A percentile compares a stretch with the other conserved stretches of the same genome.
Conservation (phyloP, 352 stramenopile species). For the Phytophthora hibernalis region DNA sequence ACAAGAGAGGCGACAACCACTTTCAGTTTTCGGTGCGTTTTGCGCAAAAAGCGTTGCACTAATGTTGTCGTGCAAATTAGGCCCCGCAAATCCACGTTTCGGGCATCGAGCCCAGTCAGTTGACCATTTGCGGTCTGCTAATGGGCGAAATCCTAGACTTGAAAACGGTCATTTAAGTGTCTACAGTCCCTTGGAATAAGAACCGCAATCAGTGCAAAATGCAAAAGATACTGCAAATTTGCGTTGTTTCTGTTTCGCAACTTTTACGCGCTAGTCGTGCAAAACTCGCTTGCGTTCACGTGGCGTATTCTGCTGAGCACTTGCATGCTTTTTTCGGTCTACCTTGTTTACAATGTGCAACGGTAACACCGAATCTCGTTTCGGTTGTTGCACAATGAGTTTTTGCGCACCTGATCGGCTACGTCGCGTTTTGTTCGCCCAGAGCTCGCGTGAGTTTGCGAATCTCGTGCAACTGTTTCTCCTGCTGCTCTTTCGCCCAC, state of each 20-base stretch:
- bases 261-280: constrained; percentile 29
- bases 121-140: constrained; percentile 90
- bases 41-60: neutral
- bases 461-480: constrained; percentile 81
- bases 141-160: constrained; percentile 85
- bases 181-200: constrained; percentile 88
- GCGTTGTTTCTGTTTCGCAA: neutral
- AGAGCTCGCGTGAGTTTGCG: constrained; percentile 82
- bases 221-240: neutral
- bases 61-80: constrained; percentile 33
- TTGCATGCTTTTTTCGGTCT: constrained; percentile 47
- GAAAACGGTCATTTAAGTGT: constrained; percentile 92
- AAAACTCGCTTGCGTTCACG: constrained; percentile 46
- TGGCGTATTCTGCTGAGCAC: constrained; percentile 50
- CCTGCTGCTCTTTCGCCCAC: constrained; percentile 79
- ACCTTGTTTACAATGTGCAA: constrained; percentile 21
- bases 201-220: constrained; percentile 7
- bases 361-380: neutral
- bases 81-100: constrained; percentile 71
- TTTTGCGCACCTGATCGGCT: constrained; percentile 59
- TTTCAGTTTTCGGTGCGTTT: constrained; percentile 86
- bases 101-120: constrained; percentile 80
- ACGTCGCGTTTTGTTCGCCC: constrained; percentile 58
- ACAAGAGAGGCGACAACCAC: constrained; percentile 72
- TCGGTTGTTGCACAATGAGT: neutral